Base-by-base conservation (phyloP, 495 filamentous ascomycete species). In the Tuber calosporum region DNA sequence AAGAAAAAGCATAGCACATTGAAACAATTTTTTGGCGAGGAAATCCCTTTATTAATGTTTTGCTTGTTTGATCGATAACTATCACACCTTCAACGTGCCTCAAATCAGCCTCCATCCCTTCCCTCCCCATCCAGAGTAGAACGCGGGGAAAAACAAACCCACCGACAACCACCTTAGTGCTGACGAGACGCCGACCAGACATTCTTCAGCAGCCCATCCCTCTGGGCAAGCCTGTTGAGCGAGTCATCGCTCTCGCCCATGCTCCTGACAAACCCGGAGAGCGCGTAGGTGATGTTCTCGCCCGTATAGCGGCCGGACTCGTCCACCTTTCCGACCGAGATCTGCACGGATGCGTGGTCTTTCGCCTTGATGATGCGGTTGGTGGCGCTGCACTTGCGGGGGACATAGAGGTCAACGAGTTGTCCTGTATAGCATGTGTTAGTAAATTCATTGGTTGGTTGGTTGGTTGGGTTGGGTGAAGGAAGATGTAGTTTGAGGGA, bases 351-450 rank as follows among this genome's bases (percentile, higher is more conserved):
- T 80, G 91, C 92, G 87, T 96, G 92, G 86, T 96, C 95, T 86
- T 97, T 97, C 87, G 95, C 92, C 88, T 97, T 97, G 90, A 98
- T 97, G 89, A 98, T 97, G 85, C 92, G 90, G 90, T 92, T 92
- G 85, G 92, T 94, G 82, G 92, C 92, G 84, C 88, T 91, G 91
- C 92, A 94, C 89, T 94, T 99, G 88, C 95, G 93, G 85, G 96
- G 94, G 87, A 97, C 93, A 89, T 97, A 98, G 85, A 99, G 92
- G 87, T 99, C 95, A 85, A 98, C 95, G 86, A 97, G 92, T 84
- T 97, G 93, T 88, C 95, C 76, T 78, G 45, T 71, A 45, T 19
- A n/a, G 30, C 53, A 72, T 67, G 68, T 70, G 53, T 77, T 78
- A 77, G 74, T 11, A 68, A 68, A 70, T 38, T 9, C n/a, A 13